phyloP scores from a whole-genome alignment of 495 filamentous ascomycete genomes.

The Clavariopsis aquatica region DNA sequence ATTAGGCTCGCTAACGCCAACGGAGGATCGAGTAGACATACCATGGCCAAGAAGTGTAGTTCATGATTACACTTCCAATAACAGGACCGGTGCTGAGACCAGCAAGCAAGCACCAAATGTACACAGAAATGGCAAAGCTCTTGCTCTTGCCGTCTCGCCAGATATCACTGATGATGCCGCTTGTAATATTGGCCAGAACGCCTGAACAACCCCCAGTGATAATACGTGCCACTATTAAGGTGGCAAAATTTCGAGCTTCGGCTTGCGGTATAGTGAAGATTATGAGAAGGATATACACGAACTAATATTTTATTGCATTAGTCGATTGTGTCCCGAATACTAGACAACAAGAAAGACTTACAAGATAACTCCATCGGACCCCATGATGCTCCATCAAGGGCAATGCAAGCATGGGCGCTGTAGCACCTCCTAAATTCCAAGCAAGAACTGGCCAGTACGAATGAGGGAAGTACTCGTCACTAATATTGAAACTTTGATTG shows the following conservation, averaged over 20 bases:
- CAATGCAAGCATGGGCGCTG: conserved; percentile 51
- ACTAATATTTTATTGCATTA: background rate
- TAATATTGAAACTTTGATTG: conserved; percentile 48
- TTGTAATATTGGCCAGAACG: conserved; percentile 51
- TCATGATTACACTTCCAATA: conserved; percentile 49
- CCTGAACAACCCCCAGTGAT: conserved; percentile 53
- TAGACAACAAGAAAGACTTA: background rate
- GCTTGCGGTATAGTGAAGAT: conserved; percentile 53
- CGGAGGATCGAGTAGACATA: conserved; percentile 4
- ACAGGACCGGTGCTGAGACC: conserved; percentile 54
- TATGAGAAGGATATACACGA: conserved; percentile 48
- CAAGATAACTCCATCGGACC: conserved; percentile 50
- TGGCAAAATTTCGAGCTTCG: conserved; percentile 54
- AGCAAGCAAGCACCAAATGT: conserved; percentile 48
- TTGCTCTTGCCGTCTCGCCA: conserved; percentile 48
- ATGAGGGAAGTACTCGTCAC: conserved; percentile 53
- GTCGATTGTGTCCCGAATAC: background rate
- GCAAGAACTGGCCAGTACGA: conserved; percentile 56
- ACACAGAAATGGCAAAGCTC: conserved; percentile 53
- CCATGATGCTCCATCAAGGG: conserved; percentile 58
- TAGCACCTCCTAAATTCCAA: conserved; percentile 54
- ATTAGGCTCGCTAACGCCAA: background rate
- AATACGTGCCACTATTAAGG: conserved; percentile 51
- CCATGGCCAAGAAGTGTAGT: conserved; percentile 38
- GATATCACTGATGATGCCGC: conserved; percentile 53